These are phyloP conservation scores for Yamadazyma aaseri DNA, from an alignment of 1,139 yeast genomes.

Conservation along the genomic window DNA sequence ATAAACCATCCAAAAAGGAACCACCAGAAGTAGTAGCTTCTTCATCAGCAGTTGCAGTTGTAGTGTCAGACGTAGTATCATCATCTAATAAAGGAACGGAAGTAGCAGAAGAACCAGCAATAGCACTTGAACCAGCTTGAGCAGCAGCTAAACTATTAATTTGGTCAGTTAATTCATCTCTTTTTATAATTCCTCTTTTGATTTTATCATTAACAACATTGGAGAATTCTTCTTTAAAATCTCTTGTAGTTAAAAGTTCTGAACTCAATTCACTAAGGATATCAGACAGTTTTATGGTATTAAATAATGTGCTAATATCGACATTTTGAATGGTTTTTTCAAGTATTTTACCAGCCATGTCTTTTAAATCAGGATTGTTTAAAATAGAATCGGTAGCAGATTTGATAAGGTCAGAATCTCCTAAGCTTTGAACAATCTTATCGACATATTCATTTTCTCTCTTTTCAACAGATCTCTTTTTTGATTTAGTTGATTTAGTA, in stretches of 20 bases:
- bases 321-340: slow-evolving; percentile 20
- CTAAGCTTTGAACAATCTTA: slow-evolving; percentile 21
- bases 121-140: slow-evolving; percentile 9
- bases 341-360: slow-evolving; percentile 21
- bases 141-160: slow-evolving; percentile 8
- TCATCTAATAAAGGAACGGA: slow-evolving; percentile 10
- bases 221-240: slow-evolving; percentile 16
- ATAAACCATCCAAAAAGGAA: slow-evolving; percentile 11
- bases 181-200: slow-evolving; percentile 17
- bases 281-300: slow-evolving; percentile 27
- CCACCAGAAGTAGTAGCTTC: slow-evolving; percentile 6
- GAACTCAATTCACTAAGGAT: slow-evolving; percentile 20
- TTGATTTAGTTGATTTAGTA: slow-evolving; percentile 4
- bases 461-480: slow-evolving; percentile 6
- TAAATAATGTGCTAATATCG: slow-evolving; percentile 22
- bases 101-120: slow-evolving; percentile 5
- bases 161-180: slow-evolving; percentile 8
- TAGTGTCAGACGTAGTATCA: slow-evolving; percentile 2
- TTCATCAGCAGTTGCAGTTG: slow-evolving; percentile 3
- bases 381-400: slow-evolving; percentile 22
- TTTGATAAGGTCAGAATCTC: slow-evolving; percentile 24
- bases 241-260: slow-evolving; percentile 18
- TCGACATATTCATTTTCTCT: slow-evolving; percentile 21
- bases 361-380: slow-evolving; percentile 19
- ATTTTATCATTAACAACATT: slow-evolving; percentile 14